Evolutionary conservation across 306 rosid genomes (phyloP).

Genomic region (Medicago truncatula): DNA sequence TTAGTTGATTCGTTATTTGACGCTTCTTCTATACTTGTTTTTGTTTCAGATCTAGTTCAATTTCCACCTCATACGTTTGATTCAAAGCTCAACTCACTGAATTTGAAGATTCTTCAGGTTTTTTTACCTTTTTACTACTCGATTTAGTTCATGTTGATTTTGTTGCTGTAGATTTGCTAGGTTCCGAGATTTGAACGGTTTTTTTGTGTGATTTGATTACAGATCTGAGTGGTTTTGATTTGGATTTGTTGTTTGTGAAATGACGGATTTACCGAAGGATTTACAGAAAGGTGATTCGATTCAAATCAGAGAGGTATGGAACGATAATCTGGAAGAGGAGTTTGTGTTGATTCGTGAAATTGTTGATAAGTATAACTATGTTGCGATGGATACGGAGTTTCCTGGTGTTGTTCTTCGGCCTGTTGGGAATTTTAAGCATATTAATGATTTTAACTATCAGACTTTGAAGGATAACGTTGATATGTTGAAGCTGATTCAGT

Average conservation of each 20-base stretch:
- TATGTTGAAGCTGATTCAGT: slow-evolving; percentile 89
- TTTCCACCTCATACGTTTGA: background rate
- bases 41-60: slow-evolving; percentile 64
- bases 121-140: background rate
- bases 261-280: slow-evolving; percentile 61
- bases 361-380: slow-evolving; percentile 61
- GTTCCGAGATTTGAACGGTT: slow-evolving; percentile 42
- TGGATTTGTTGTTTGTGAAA: slow-evolving; percentile 47
- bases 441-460: slow-evolving; percentile 78
- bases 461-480: slow-evolving; percentile 88
- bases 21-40: background rate
- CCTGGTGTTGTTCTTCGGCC: slow-evolving; percentile 97
- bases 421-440: slow-evolving; percentile 71
- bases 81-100: slow-evolving; percentile 32
- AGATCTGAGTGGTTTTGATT: slow-evolving; percentile 70
- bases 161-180: slow-evolving; percentile 25
- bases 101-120: slow-evolving; percentile 47
- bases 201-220: slow-evolving; percentile 14
- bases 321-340: slow-evolving; percentile 79
- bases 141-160: background rate
- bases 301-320: slow-evolving; percentile 92
- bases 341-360: slow-evolving; percentile 72
- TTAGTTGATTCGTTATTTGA: background rate
- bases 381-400: slow-evolving; percentile 95
- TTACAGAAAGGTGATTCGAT: slow-evolving; percentile 72